Base-by-base conservation (phyloP, 2,329 filamentous ascomycete species). In the Penicillium occitanis region DNA sequence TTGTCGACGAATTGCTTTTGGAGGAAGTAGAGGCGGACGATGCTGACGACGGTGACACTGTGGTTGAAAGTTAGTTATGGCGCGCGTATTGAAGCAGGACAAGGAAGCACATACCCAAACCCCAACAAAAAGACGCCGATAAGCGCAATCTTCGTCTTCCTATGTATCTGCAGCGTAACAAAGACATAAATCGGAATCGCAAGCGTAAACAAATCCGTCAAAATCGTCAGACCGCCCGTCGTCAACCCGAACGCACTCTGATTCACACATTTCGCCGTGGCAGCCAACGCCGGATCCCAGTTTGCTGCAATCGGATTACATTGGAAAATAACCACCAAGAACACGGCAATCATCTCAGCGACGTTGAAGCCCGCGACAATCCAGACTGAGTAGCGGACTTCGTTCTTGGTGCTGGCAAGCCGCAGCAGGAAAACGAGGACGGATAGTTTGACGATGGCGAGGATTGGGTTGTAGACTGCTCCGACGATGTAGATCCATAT, bases 21-120 rank as follows among this genome's bases (percentile, higher is more conserved):
- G 33, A 58, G 30, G 17, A 58, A 58, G 53, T 58, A 58, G 33
- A 58, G 53, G 53, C 53, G 53, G 53, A 58, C 53, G 33, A 58
- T 58, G 53, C 53, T 58, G 33, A 58, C 53, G 53, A 40, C n/a
- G 10, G 53, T 58, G 53, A 58, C 53, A 40, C 53, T 58, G 53
- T n/a, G n/a, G 53, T 3, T 40, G 33, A 4, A 4, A 25, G 53
- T 58, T 40, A 40, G 33, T 25, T 14, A 58, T 25, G 5, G 25
- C 7, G 33, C 28, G n/a, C 10, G 35, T 4, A 13, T 4, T 5
- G 35, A 37, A 4, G 11, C 10, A 37, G 8, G 3, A 37, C 35
- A 37, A 22, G 22, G 33, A 57, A 25, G n/a, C n/a, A 25, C 33
- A 2, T 58, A 58, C 53, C 2, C 33, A 40, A 40, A 40, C 13